Evolutionary conservation across 1,139 yeast species (phyloP), one percentile per base, ranked within the genome.

Genomic region (Meyerozyma athensensis): DNA sequence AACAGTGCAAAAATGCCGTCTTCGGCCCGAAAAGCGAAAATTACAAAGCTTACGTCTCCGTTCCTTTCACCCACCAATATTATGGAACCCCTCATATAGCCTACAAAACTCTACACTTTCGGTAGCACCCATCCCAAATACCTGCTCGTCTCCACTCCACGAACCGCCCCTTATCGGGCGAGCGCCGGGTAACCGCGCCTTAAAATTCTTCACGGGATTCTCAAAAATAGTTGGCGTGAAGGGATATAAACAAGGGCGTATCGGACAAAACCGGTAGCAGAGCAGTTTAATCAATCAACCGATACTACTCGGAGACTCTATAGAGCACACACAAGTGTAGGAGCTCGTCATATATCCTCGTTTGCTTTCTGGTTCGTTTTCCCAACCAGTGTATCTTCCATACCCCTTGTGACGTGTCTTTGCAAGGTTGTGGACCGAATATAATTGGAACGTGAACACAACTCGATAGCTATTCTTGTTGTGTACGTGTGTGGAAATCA

Each of bases 381-480:
- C 28, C 28, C 13, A 24, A 17, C 28, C 17, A 17, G 17, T 24
- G 13, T 12, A 9, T 16, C 8, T 18, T 17, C 20, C 32, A 18
- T 28, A 28, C 20, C 32, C 32, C 32, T 28, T 28, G 32, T 28
- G 32, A 28, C 32, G 32, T 28, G 32, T 28, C 32, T 24, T 24
- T 28, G 32, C 32, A 28, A 28, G 32, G 19, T 28, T 28, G 32
- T 16, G 20, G 20, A 28, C 32, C 16, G 12, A 12, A 28, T n/a
- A 5, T 12, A 4, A 9, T 28, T 28, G 4, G 8, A 9, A 6
- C 4, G 32, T 16, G 20, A 16, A 28, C 10, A 17, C n/a, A 20
- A 28, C 32, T 28, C 8, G 8, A 28, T 9, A 12, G 12, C 32
- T 17, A 10, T 13, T 26, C 7, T 16, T 12, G 28, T 24, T 17